A percentile compares a stretch with the other conserved stretches of the same genome.
Conservation (phyloP, 1,139 yeast genomes). For the Citeromyces hawaiiensis region DNA sequence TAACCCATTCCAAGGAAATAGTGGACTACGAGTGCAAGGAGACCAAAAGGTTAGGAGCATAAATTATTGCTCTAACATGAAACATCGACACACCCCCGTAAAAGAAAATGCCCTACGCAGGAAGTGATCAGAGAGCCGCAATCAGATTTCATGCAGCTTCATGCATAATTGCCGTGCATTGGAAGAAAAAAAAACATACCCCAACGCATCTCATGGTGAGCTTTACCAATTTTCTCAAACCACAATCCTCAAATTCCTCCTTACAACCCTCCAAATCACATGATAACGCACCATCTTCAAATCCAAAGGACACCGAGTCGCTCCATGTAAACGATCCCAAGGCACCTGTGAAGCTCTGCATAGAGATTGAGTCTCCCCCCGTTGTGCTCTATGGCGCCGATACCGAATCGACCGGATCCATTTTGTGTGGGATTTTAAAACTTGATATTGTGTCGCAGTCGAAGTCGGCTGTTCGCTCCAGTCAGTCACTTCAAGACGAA, state of each 20-base stretch:
- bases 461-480: neutral
- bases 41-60: no score
- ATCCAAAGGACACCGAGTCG: neutral
- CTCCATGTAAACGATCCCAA: slow-evolving; percentile 6
- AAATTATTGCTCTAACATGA: no score
- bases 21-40: no score
- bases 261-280: neutral
- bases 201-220: neutral
- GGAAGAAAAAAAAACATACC: neutral
- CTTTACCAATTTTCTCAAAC: slow-evolving; percentile 1
- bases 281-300: neutral
- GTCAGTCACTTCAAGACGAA: neutral
- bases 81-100: no score
- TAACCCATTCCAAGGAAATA: no score
- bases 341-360: slow-evolving; percentile 32
- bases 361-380: slow-evolving; percentile 84
- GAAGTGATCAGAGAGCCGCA: no score
- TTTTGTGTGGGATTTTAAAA: slow-evolving; percentile 60
- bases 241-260: neutral
- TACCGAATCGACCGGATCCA: slow-evolving; percentile 71
- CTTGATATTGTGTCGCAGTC: slow-evolving; percentile 13
- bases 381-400: slow-evolving; percentile 72
- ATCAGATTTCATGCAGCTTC: neutral
- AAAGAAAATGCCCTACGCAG: no score
- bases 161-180: neutral